Conservation (phyloP, 2,329 filamentous ascomycete species). For the Hypomyces perniciosus region DNA sequence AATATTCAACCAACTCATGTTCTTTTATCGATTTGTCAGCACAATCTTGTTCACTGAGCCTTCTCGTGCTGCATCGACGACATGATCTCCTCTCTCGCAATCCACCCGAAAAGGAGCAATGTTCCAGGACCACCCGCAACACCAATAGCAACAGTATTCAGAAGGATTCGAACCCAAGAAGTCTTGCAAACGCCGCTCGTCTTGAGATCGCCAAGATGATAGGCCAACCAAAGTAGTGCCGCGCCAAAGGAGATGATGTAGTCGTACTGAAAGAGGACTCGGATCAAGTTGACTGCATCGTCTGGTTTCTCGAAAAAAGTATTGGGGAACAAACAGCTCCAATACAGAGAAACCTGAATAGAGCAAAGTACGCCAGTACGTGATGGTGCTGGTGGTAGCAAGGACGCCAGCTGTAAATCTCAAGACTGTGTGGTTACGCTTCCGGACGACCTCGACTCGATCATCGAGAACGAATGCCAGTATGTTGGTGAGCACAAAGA, state of each 20-base stretch:
- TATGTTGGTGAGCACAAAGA: constrained; percentile 14
- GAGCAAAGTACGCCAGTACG: constrained; percentile 18
- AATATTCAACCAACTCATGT: neutral
- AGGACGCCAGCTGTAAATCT: neutral
- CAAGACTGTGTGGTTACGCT: neutral
- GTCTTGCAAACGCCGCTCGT: constrained; percentile 8
- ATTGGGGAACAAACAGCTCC: constrained; percentile 20
- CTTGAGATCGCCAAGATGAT: constrained; percentile 20
- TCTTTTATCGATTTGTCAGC: neutral
- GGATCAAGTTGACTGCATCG: constrained; percentile 11
- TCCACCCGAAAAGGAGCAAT: constrained; percentile 5
- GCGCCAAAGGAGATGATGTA: constrained; percentile 19
- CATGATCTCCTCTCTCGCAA: constrained; percentile 6
- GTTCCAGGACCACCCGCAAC: constrained; percentile 4
- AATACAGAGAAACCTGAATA: constrained; percentile 3
- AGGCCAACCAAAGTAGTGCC: constrained; percentile 19
- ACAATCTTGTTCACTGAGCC: neutral
- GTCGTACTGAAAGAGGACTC: constrained; percentile 24
- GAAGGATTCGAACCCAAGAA: constrained; percentile 8
- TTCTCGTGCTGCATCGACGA: constrained; percentile 1
- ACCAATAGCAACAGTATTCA: neutral
- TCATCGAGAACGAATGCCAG: neutral
- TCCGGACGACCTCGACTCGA: neutral
- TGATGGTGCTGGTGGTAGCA: constrained; percentile 5
- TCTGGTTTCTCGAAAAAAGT: constrained; percentile 17